Evolutionary conservation across 805 yeast genomes (phyloP).

Genomic region (Saturnispora halmiae): DNA sequence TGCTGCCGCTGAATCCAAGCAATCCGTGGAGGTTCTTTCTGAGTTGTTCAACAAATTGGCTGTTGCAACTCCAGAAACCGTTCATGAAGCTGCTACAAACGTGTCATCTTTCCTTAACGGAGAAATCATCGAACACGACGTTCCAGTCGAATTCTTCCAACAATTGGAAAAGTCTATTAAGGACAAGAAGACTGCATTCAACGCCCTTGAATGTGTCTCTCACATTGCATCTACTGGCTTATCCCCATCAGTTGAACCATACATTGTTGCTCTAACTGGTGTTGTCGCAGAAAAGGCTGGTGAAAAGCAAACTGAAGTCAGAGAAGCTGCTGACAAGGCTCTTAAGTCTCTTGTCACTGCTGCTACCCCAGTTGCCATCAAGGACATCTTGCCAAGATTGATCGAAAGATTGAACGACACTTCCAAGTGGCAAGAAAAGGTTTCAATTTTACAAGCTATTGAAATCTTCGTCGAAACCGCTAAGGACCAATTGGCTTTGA

Average conservation of each 20-base stretch:
- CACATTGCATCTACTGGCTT: slow-evolving; percentile 80
- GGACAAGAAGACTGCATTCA: slow-evolving; percentile 74
- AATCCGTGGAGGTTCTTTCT: slow-evolving; percentile 72
- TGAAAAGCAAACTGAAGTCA: slow-evolving; percentile 77
- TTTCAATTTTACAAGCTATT: slow-evolving; percentile 77
- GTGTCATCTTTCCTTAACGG: slow-evolving; percentile 92
- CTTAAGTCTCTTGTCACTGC: slow-evolving; percentile 69
- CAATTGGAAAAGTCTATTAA: slow-evolving; percentile 66
- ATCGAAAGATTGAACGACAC: slow-evolving; percentile 57
- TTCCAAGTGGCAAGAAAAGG: slow-evolving; percentile 98
- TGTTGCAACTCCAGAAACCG: slow-evolving; percentile 78
- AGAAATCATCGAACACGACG: slow-evolving; percentile 96
- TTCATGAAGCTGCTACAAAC: slow-evolving; percentile 78
- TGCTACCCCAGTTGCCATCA: slow-evolving; percentile 88
- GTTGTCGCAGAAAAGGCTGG: slow-evolving; percentile 72
- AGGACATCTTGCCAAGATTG: slow-evolving; percentile 78
- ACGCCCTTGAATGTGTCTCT: slow-evolving; percentile 74
- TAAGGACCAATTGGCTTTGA: slow-evolving; percentile 89
- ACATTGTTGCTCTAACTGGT: slow-evolving; percentile 67
- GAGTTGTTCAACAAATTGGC: slow-evolving; percentile 89
- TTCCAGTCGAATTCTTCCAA: slow-evolving; percentile 79
- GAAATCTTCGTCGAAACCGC: slow-evolving; percentile 88
- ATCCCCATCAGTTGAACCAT: slow-evolving; percentile 94
- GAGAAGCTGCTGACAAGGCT: slow-evolving; percentile 67
- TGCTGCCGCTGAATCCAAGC: slow-evolving; percentile 48